Conservation (phyloP, 1,284 basidiomycete species). For the Polyporus tsugae region DNA sequence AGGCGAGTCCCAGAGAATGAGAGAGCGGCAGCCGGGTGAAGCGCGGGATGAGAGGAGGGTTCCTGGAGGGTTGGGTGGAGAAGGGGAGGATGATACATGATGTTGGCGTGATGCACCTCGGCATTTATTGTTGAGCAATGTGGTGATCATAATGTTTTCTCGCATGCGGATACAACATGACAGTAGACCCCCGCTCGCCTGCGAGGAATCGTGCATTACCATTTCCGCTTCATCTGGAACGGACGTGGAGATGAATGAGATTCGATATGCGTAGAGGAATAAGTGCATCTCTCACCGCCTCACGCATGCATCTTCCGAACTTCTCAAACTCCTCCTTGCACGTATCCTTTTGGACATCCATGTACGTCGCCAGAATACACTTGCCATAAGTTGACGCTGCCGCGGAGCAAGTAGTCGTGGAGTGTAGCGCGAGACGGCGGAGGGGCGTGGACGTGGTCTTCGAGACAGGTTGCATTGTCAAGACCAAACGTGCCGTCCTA, state of each 20-base stretch:
- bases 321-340: constrained; percentile 82
- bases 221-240: constrained; percentile 73
- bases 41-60: constrained; percentile 39
- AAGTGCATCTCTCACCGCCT: constrained; percentile 55
- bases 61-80: constrained; percentile 53
- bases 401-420: constrained; percentile 72
- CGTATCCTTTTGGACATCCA: constrained; percentile 78
- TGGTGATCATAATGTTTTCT: constrained; percentile 13
- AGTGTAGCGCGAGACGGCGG: constrained; percentile 68
- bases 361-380: constrained; percentile 80
- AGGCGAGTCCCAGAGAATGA: constrained; percentile 12
- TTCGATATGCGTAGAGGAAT: not conserved
- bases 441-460: constrained; percentile 53
- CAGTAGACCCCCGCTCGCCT: constrained; percentile 13
- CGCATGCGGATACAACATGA: constrained; percentile 2
- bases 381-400: constrained; percentile 81
- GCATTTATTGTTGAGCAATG: constrained; percentile 13
- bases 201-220: constrained; percentile 46
- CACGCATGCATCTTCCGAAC: constrained; percentile 78
- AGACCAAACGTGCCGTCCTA: not conserved
- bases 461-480: not conserved
- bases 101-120: constrained; percentile 34
- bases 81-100: constrained; percentile 40
- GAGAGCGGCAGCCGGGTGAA: constrained; percentile 32
- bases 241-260: constrained; percentile 12